These are phyloP conservation scores for Sporisorium scitamineum DNA, from an alignment of 1,284 basidiomycete genomes.

Conservation along the genomic window DNA sequence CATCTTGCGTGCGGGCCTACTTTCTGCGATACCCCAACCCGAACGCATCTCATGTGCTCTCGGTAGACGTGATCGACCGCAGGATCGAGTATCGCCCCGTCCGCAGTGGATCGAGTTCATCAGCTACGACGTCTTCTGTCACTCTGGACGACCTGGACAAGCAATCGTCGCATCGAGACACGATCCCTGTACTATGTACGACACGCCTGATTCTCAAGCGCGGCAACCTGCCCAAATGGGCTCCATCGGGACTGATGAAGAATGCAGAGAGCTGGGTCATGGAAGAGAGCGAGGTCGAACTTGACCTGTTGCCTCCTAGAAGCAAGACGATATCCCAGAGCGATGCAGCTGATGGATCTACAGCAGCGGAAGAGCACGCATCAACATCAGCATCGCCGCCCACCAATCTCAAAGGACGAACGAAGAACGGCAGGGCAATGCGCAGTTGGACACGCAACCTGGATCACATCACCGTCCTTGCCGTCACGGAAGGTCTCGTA, in stretches of 20 bases:
- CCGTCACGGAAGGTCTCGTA: constrained; percentile 62
- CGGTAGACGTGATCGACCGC: constrained; percentile 92
- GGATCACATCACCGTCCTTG: constrained; percentile 65
- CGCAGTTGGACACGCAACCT: constrained; percentile 67
- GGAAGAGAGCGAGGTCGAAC: constrained; percentile 67
- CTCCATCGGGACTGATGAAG: constrained; percentile 79
- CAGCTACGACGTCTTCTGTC: constrained; percentile 27
- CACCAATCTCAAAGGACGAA: constrained; percentile 33
- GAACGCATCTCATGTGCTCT: constrained; percentile 90
- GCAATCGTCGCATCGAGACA: constrained; percentile 24
- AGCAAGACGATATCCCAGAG: neutral
- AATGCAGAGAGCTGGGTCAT: constrained; percentile 68
- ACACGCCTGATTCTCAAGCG: constrained; percentile 91
- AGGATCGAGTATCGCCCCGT: constrained; percentile 60
- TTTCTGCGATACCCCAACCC: constrained; percentile 97
- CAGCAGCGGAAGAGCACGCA: neutral
- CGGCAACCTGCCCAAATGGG: constrained; percentile 90
- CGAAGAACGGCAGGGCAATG: constrained; percentile 57
- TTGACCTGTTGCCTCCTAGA: constrained; percentile 51
- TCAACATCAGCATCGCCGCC: neutral
- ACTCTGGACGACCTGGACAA: constrained; percentile 63
- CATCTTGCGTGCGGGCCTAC: constrained; percentile 75
- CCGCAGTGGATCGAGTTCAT: constrained; percentile 16
- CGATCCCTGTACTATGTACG: constrained; percentile 81
- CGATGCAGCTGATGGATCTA: neutral